phyloP scores from a whole-genome alignment of 176 grass and related monocot species.

The Oryza australiensis region DNA sequence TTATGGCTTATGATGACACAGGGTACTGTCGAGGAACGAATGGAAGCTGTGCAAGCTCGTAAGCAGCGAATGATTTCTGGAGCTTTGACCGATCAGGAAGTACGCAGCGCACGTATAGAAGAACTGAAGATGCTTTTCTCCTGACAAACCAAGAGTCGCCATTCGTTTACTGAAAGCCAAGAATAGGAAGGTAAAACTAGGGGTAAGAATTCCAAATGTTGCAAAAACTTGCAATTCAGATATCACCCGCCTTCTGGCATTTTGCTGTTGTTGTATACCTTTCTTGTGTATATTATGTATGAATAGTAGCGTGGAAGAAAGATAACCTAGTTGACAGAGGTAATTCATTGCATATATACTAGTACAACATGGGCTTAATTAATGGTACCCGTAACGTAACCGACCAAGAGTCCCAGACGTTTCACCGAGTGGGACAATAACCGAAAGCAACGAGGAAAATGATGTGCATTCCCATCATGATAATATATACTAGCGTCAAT shows the following conservation, averaged over 20 bases:
- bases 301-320: background rate
- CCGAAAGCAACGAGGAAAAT: background rate
- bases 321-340: background rate
- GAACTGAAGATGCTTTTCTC: conserved; percentile 94
- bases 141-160: background rate
- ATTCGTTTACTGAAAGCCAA: background rate
- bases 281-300: conserved; percentile 23
- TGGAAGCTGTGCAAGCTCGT: conserved; percentile 79
- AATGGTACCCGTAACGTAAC: background rate
- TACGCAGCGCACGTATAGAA: conserved; percentile 77
- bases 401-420: background rate
- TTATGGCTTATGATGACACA: conserved; percentile 17
- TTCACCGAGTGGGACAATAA: conserved; percentile 19
- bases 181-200: background rate
- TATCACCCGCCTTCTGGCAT: background rate
- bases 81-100: conserved; percentile 82
- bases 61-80: conserved; percentile 94
- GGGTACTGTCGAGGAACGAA: conserved; percentile 88
- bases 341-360: background rate
- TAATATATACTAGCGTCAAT: conserved; percentile 7
- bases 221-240: background rate
- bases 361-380: background rate
- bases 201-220: background rate
- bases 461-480: background rate
- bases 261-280: conserved; percentile 28